phyloP scores from a whole-genome alignment of 768 basidiomycete genomes.

The Kwoniella europaea region DNA sequence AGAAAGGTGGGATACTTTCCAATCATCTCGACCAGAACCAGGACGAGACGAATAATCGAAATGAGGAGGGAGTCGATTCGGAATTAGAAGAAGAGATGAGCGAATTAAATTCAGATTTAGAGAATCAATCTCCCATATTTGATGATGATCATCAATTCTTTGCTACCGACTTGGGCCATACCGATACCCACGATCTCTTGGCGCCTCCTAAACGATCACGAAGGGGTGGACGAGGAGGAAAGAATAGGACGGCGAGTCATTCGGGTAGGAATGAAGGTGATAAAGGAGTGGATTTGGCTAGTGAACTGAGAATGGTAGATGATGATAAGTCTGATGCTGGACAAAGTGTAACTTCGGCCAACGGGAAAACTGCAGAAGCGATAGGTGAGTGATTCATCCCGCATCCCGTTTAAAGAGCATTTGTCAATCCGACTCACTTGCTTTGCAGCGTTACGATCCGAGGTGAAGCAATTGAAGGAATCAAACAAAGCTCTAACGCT shows the following conservation, averaged over 20 bases:
- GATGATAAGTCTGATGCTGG: slow-evolving; percentile 64
- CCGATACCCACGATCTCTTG: slow-evolving; percentile 8
- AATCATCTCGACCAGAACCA: neutral
- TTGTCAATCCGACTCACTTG: neutral
- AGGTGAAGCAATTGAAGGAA: slow-evolving; percentile 91
- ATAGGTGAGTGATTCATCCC: slow-evolving; percentile 22
- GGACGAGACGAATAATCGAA: slow-evolving; percentile 1
- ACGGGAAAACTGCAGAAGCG: slow-evolving; percentile 8
- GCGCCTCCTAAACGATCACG: slow-evolving; percentile 11
- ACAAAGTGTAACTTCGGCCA: slow-evolving; percentile 1
- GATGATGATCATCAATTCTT: slow-evolving; percentile 30
- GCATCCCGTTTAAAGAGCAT: neutral
- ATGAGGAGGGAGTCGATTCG: slow-evolving; percentile 33
- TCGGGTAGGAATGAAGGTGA: slow-evolving; percentile 25
- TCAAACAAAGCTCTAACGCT: slow-evolving; percentile 93
- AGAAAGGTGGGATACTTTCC: neutral
- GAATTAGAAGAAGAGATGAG: slow-evolving; percentile 38
- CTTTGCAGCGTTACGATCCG: slow-evolving; percentile 68
- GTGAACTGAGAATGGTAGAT: slow-evolving; percentile 88
- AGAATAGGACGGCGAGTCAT: slow-evolving; percentile 12
- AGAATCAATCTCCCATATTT: slow-evolving; percentile 37
- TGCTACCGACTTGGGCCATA: slow-evolving; percentile 17
- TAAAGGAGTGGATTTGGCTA: slow-evolving; percentile 62
- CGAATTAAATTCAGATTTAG: slow-evolving; percentile 37
- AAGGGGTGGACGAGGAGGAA: slow-evolving; percentile 11